Percentiles rank a stretch among this genome's conserved stretches.
phyloP scores from a whole-genome alignment of 2,329 filamentous ascomycete genomes.

The Claviceps citrina region DNA sequence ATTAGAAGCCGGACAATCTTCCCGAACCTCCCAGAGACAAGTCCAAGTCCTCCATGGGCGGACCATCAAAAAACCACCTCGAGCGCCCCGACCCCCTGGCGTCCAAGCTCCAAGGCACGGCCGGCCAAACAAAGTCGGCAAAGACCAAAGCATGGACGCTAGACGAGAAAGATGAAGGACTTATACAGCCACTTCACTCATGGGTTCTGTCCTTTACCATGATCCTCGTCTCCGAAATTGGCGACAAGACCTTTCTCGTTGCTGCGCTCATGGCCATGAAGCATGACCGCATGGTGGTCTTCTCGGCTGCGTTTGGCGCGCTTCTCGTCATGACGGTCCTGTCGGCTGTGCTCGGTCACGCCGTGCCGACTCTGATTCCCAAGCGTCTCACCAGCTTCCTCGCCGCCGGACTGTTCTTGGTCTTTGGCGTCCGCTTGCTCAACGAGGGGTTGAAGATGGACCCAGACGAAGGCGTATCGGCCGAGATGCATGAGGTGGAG shows the following conservation, averaged over 20 bases:
- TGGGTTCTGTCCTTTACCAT: conserved; percentile 87
- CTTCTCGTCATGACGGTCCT: conserved; percentile 89
- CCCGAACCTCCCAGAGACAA: conserved; percentile 65
- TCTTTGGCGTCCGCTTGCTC: conserved; percentile 75
- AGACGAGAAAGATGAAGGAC: conserved; percentile 35
- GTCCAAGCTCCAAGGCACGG: conserved; percentile 9
- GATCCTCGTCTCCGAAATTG: conserved; percentile 93
- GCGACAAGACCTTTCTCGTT: conserved; percentile 96
- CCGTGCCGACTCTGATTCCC: conserved; percentile 76
- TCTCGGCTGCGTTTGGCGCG: conserved; percentile 84
- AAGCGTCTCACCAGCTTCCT: conserved; percentile 83
- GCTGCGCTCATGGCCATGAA: conserved; percentile 99
- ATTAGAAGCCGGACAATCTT: conserved; percentile 65
- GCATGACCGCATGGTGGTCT: conserved; percentile 82
- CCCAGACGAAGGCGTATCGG: conserved; percentile 77
- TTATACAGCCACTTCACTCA: conserved; percentile 73
- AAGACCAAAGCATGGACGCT: conserved; percentile 13
- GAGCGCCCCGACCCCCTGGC: background rate
- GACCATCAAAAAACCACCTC: conserved; percentile 18
- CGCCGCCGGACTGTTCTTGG: conserved; percentile 69
- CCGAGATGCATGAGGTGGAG: conserved; percentile 96
- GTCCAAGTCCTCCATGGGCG: conserved; percentile 50
- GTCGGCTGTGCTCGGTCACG: conserved; percentile 82
- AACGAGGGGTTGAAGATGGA: conserved; percentile 81
- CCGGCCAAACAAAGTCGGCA: conserved; percentile 7